A percentile compares a stretch with the other conserved stretches of the same genome.
phyloP scores from a whole-genome alignment of 2,329 filamentous ascomycete genomes.

The Lasiodiplodia theobromae region DNA sequence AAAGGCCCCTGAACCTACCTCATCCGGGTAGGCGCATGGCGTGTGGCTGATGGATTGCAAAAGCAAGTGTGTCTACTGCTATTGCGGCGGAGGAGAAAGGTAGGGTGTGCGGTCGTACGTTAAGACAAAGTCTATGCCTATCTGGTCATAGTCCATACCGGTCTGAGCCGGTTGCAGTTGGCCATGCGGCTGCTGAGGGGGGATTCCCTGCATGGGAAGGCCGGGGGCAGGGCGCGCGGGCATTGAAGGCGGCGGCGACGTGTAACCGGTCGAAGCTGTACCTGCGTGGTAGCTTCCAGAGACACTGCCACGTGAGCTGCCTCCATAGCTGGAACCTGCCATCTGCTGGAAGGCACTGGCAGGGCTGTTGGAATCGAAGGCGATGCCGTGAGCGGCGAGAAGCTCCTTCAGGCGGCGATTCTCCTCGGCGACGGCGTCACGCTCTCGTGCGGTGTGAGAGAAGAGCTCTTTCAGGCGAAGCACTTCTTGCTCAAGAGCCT shows the following conservation, averaged over 20 bases:
- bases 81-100: constrained; percentile 69
- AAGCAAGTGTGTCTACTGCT: constrained; percentile 38
- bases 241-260: constrained; percentile 47
- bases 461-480: constrained; percentile 87
- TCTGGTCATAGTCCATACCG: constrained; percentile 76
- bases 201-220: constrained; percentile 19
- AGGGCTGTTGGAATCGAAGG: constrained; percentile 57
- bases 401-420: constrained; percentile 76
- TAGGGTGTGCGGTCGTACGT: constrained; percentile 80
- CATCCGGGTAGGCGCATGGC: constrained; percentile 23
- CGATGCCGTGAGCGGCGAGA: constrained; percentile 65
- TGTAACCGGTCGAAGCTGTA: constrained; percentile 55
- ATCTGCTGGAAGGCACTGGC: constrained; percentile 44
- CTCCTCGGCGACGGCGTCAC: constrained; percentile 77
- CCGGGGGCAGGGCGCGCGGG: constrained; percentile 17
- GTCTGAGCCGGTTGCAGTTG: constrained; percentile 40
- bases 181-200: constrained; percentile 32
- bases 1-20: constrained; percentile 26
- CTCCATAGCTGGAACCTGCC: constrained; percentile 49
- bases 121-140: constrained; percentile 89
- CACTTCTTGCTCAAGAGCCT: constrained; percentile 89
- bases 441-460: constrained; percentile 75
- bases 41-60: constrained; percentile 14
- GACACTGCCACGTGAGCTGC: constrained; percentile 61
- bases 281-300: constrained; percentile 66